Base-by-base conservation (phyloP, 2,329 filamentous ascomycete species). In the Coniochaeta hoffmannii region DNA sequence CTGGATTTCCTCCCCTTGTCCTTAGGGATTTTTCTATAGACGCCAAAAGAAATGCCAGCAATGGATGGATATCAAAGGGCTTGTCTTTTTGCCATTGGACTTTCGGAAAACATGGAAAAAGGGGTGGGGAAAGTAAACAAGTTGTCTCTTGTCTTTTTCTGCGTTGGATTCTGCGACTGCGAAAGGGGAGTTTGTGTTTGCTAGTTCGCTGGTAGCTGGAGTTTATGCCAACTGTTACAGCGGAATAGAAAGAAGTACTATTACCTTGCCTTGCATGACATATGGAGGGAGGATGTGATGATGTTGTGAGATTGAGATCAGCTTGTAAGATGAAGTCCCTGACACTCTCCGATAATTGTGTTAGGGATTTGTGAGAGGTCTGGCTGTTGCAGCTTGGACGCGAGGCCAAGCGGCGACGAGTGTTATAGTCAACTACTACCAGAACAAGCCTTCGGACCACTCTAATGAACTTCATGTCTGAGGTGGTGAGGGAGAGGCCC, bases 41-140 rank as follows among this genome's bases (percentile, higher is more conserved):
- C 22, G 41, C 49, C 49, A 51, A 28, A 51, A n/a, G n/a, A 51
- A 51, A 51, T 11, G 49, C 49, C 49, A 51, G 49, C 49, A 51
- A 51, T 51, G 49, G 49, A 51, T 31, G 49, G 49, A 51, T 32
- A 34, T 31, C 10, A 51, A 26, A 15, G 28, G 49, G 19, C 7
- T 8, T n/a, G 36, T 41, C 41, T 28, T 5, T 15, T 22, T 46
- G 22, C 22, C 19, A 46, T 24, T 8, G 30, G 30, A 32, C 12
- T 8, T 12, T 32, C 7, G 30, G 22, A 46, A 46, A 46, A 26
- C 2, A n/a, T 11, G 41, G 22, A 46, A 46, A 46, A 46, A 24
- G 17, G 19, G 41, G 24, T 7, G 30, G 30, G 30, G 30, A 32
- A 8, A n/a, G 36, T 41, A 6, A 15, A 46, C 30, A 28, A 26